Base-by-base conservation (phyloP, 768 basidiomycete genomes). In the Solioccasus polychromus region DNA sequence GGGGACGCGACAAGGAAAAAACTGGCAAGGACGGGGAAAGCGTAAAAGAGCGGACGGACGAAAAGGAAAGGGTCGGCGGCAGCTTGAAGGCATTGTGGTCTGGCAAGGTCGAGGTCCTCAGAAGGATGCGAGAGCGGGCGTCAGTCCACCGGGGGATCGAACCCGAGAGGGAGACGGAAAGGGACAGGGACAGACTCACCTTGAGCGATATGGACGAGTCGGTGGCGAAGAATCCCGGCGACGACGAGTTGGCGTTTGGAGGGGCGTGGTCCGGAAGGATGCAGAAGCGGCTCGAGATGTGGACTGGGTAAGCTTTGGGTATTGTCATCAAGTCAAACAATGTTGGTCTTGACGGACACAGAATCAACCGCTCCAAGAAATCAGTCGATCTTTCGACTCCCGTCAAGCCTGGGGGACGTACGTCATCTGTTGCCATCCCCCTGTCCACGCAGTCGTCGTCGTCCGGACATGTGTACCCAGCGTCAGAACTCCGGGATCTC, bases 231-330 rank as follows among this genome's bases (percentile, higher is more conserved):
- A 55, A 46, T 23, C 45, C 50, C 3, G 59, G 38, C 8, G 68
- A 69, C 35, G 66, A 68, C 22, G 64, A 70, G 19, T 41, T 61
- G 29, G 56, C 52, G 20, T 59, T 60, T 28, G 66, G 67, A 50
- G 70, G 67, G 50, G 63, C 50, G 30, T 73, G 68, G 69, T 65
- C 68, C 10, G 72, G 69, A 39, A 68, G 65, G 48, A 66, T 77
- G 39, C 72, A 74, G 55, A 68, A 68, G 35, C 76, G 73, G 64
- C 59, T 78, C 1, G 77, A 73, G 53, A 65, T 69, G 50, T 79
- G 75, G 77, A 53, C 76, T 17, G 69, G 68, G 76, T 78, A 44
- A 18, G 74, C 64, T 32, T 34, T 32, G 17, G 20, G 20, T n/a
- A 17, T 36, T 23, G 15, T 37, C 26, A 7, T 20, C 17, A 12